Conservation (phyloP, 2,329 filamentous ascomycete genomes). For the Aspergillus versicolor region DNA sequence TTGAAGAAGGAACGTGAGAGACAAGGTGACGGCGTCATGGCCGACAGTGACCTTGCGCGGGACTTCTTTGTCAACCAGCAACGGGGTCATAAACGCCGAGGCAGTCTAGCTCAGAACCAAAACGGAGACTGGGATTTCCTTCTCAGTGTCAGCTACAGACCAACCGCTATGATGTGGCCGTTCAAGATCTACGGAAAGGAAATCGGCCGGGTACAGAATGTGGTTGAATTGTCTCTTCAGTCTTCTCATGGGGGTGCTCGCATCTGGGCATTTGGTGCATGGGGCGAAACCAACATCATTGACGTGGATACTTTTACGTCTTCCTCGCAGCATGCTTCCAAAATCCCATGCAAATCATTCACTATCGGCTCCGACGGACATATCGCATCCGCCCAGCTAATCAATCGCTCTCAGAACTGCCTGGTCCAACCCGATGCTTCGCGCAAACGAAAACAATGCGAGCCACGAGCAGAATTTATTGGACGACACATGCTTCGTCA, state of each 20-base stretch:
- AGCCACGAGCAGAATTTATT: conserved; percentile 22
- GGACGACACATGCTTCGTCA: conserved; percentile 23
- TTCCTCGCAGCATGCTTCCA: conserved; percentile 5
- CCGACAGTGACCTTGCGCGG: conserved; percentile 32
- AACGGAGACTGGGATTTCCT: conserved; percentile 43
- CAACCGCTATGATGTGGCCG: conserved; percentile 47
- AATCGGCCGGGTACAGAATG: conserved; percentile 45
- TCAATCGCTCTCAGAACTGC: conserved; percentile 16
- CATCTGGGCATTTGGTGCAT: conserved; percentile 53
- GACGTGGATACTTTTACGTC: conserved; percentile 41
- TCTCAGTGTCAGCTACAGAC: conserved; percentile 36
- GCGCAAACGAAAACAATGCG: conserved; percentile 29
- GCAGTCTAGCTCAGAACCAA: conserved; percentile 34
- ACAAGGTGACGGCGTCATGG: conserved; percentile 34
- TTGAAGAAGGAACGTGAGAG: conserved; percentile 34
- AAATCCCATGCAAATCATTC: conserved; percentile 25
- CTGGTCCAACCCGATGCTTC: conserved; percentile 11
- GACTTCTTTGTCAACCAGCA: conserved; percentile 34
- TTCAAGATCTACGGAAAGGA: conserved; percentile 51
- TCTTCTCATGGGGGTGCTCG: conserved; percentile 42
- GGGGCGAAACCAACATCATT: conserved; percentile 48
- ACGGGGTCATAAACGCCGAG: conserved; percentile 25
- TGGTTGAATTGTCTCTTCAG: conserved; percentile 54
- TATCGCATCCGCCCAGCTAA: conserved; percentile 19
- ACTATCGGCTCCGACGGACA: conserved; percentile 28